Conservation (phyloP, 495 filamentous ascomycete genomes). For the Jackrogersella multiformis region DNA sequence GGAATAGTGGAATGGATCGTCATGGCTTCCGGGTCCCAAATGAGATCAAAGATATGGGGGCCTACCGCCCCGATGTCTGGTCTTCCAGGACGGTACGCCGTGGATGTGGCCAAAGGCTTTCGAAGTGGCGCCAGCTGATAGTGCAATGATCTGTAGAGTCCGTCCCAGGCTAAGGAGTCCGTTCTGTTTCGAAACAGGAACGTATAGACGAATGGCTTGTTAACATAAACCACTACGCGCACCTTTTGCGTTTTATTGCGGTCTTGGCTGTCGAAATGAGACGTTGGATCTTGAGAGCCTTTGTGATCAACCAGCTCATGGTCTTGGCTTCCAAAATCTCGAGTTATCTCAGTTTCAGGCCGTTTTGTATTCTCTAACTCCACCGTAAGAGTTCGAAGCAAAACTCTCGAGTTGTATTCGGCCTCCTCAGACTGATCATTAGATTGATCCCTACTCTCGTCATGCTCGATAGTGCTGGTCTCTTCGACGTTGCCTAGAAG, state of each 20-base stretch:
- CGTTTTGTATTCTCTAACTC: conserved; percentile 55
- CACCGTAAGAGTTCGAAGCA: conserved; percentile 60
- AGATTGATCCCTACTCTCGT: conserved; percentile 36
- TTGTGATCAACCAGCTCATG: conserved; percentile 40
- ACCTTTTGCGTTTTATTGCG: conserved; percentile 65
- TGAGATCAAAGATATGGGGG: conserved; percentile 79
- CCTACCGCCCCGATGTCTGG: conserved; percentile 50
- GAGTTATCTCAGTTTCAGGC: conserved; percentile 50
- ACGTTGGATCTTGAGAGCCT: conserved; percentile 28
- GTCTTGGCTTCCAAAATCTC: conserved; percentile 56
- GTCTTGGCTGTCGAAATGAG: conserved; percentile 57
- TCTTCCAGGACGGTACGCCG: conserved; percentile 59
- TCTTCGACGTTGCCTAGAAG: conserved; percentile 69
- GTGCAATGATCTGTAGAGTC: conserved; percentile 83
- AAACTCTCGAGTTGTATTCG: conserved; percentile 51
- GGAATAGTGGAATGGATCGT: conserved; percentile 87
- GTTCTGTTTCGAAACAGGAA: conserved; percentile 83
- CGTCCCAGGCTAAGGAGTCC: conserved; percentile 68
- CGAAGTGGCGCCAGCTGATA: conserved; percentile 82
- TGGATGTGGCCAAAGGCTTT: conserved; percentile 73
- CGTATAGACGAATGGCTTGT: conserved; percentile 89
- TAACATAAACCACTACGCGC: conserved; percentile 75
- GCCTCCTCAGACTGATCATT: conserved; percentile 41
- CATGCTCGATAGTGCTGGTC: conserved; percentile 28
- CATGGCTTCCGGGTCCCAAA: conserved; percentile 81